Base-by-base conservation (phyloP, 2,329 filamentous ascomycete genomes). In the Penicillium sp. region DNA sequence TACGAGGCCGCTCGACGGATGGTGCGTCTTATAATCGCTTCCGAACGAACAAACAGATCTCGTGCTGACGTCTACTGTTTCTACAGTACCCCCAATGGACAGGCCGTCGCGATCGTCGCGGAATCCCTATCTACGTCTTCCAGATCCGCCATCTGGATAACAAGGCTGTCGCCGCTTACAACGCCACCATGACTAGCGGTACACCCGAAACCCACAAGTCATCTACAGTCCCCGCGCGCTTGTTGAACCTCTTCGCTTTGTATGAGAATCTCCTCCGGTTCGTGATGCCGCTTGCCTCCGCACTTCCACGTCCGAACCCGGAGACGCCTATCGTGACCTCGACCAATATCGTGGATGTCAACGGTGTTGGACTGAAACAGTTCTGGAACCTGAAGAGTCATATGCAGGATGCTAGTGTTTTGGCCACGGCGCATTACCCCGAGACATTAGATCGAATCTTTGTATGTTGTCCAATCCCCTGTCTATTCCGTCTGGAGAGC, bases 321-420 rank as follows among this genome's bases (percentile, higher is more conserved):
- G 85, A 88, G 62, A 92, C 90, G n/a, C 93, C 93, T 7, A 91
- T 97, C 67, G 93, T 92, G 40, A 88, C 94, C 67, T 93, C 89
- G 70, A 96, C 90, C 68, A 97, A 97, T 77, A 96, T 97, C 67
- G 92, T 97, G 57, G 93, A 97, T 73, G 91, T 97, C 62, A 89
- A 86, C 17, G 87, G 88, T 15, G 93, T 97, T 27, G 91, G 91
- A 6, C 75, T 97, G 74, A 91, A 90, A 79, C 92, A 95, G 78
- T 97, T 97, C 74, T 97, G 93, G 93, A 95, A 95, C 76, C 77
- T 97, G 61, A 94, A 95, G 80, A 80, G 79, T 25, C 93, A 97
- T 75, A 96, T 97, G 92, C 93, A 97, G 78, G 89, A 92, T 69
- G 93, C 93, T 2, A 93, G 89, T 70, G 85, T 88, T 59, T 81